phyloP scores from a whole-genome alignment of 2,329 filamentous ascomycete genomes.

The Sclerotinia subarctica region DNA sequence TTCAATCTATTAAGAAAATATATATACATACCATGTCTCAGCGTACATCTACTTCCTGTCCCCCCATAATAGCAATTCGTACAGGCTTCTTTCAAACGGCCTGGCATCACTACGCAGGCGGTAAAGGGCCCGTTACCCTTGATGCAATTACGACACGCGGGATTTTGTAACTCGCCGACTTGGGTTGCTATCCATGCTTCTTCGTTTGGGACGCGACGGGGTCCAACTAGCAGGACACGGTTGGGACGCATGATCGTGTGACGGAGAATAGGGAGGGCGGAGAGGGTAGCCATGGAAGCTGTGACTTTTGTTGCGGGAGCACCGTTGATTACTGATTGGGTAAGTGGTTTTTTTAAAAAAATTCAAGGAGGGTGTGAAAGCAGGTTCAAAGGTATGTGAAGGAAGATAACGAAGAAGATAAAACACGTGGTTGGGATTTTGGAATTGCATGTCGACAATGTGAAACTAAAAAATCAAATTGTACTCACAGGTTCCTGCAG shows the following conservation, averaged over 20 bases:
- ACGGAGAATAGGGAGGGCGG: background rate
- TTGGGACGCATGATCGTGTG: background rate
- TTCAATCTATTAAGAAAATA: background rate
- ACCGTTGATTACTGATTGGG: background rate
- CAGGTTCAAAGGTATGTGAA: background rate
- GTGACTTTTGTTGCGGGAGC: background rate
- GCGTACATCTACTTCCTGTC: background rate
- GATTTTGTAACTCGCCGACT: background rate
- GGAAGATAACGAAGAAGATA: background rate
- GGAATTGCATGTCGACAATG: background rate
- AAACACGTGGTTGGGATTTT: background rate
- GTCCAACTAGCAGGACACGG: background rate
- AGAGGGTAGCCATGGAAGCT: background rate
- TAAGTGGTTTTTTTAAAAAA: background rate
- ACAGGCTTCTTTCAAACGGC: background rate
- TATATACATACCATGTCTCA: background rate
- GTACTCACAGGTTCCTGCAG: background rate
- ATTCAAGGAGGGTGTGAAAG: background rate
- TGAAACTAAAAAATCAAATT: background rate
- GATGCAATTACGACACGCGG: background rate
- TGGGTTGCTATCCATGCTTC: conserved; percentile 1
- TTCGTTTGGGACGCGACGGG: background rate
- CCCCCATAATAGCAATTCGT: conserved; percentile 3
- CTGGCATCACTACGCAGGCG: background rate
- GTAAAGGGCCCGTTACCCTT: background rate